phyloP scores from a whole-genome alignment of 2,329 filamentous ascomycete genomes.

The Trichoderma harzianum region DNA sequence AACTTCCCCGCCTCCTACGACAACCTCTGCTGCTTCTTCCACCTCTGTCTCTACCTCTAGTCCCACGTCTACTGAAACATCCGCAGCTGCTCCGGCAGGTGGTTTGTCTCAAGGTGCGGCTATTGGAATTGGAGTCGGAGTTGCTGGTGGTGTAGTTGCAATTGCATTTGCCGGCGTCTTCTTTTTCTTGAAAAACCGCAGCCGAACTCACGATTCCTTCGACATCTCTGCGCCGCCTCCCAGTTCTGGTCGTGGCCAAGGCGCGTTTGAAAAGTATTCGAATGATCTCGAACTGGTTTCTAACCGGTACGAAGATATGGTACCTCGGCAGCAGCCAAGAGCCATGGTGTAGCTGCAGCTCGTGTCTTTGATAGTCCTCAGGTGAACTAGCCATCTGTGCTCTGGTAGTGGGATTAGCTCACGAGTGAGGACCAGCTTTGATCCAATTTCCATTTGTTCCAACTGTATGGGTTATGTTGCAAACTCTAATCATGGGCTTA shows the following conservation, averaged over 20 bases:
- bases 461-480: constrained; percentile 1
- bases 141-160: constrained; percentile 41
- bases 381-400: constrained; percentile 11
- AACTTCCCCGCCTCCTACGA: not conserved
- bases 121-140: constrained; percentile 49
- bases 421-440: constrained; percentile 1
- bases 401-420: constrained; percentile 18
- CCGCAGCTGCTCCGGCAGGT: constrained; percentile 5
- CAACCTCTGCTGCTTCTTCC: not conserved
- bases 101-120: constrained; percentile 42
- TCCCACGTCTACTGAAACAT: constrained; percentile 17
- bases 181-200: constrained; percentile 34
- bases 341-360: constrained; percentile 35
- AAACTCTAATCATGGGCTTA: not conserved
- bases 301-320: constrained; percentile 57
- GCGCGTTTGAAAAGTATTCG: constrained; percentile 34
- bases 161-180: constrained; percentile 39
- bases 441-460: constrained; percentile 6
- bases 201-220: constrained; percentile 30
- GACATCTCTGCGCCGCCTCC: constrained; percentile 53
- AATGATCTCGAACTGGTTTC: constrained; percentile 50
- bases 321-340: constrained; percentile 49
- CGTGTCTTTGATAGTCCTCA: not conserved
- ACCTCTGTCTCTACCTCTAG: constrained; percentile 5
- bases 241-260: constrained; percentile 35